Conservation (phyloP, 2,329 filamentous ascomycete genomes). For the Fusarium nurragi region DNA sequence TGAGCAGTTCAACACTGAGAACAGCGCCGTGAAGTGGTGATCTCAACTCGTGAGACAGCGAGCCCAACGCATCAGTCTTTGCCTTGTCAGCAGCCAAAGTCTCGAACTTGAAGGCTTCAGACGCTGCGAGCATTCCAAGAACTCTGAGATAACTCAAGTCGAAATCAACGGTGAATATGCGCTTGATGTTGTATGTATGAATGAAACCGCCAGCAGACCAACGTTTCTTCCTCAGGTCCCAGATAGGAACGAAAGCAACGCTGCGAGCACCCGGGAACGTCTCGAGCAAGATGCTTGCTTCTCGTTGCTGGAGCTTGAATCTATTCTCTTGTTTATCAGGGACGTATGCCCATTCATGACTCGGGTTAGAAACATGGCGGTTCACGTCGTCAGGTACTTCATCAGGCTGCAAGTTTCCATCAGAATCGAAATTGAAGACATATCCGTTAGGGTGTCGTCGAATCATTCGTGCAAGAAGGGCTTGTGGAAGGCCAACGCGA, state of each 20-base stretch:
- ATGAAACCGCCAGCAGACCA: slow-evolving; percentile 62
- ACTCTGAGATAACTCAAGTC: slow-evolving; percentile 62
- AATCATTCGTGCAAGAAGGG: slow-evolving; percentile 53
- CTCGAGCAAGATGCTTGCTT: slow-evolving; percentile 43
- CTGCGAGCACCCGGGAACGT: slow-evolving; percentile 57
- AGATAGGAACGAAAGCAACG: slow-evolving; percentile 59
- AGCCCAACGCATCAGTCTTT: slow-evolving; percentile 68
- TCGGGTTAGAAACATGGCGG: rapidly evolving
- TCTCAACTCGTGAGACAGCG: slow-evolving; percentile 69
- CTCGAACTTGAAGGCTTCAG: slow-evolving; percentile 61
- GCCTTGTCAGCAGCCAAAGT: slow-evolving; percentile 53
- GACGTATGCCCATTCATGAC: neutral
- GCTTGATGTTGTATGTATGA: slow-evolving; percentile 56
- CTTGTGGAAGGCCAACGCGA: slow-evolving; percentile 48
- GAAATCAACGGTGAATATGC: slow-evolving; percentile 56
- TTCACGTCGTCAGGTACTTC: slow-evolving; percentile 44
- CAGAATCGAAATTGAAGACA: slow-evolving; percentile 56
- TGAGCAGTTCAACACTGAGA: slow-evolving; percentile 62
- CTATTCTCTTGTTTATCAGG: neutral
- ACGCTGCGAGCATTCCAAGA: slow-evolving; percentile 65
- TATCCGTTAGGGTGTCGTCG: slow-evolving; percentile 57
- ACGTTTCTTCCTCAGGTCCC: slow-evolving; percentile 56
- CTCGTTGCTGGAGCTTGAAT: slow-evolving; percentile 19
- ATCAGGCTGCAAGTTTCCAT: slow-evolving; percentile 49
- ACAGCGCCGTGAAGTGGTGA: slow-evolving; percentile 70